Percentiles rank a stretch among this genome's conserved stretches.
phyloP scores from a whole-genome alignment of 495 filamentous ascomycete genomes.

The Cryomyces antarcticus region DNA sequence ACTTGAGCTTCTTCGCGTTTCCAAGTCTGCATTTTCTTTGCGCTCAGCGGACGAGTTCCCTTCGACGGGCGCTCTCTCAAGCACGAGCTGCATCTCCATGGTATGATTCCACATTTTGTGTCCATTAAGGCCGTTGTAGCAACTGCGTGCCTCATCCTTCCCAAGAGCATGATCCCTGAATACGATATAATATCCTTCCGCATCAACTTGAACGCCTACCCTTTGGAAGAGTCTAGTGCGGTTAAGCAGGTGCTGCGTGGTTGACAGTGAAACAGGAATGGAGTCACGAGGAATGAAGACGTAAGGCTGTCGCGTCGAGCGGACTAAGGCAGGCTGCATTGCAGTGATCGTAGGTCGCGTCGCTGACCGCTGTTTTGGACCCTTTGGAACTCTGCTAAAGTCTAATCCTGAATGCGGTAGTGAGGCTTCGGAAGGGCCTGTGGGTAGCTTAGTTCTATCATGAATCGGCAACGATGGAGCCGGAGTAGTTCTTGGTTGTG shows the following conservation, averaged over 20 bases:
- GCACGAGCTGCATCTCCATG: not conserved
- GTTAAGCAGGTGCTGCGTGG: not conserved
- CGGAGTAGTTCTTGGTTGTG: too few relatives aligned
- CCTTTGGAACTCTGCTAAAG: not conserved
- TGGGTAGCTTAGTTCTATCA: too few relatives aligned
- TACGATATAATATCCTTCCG: slow-evolving; percentile 5
- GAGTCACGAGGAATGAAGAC: slow-evolving; percentile 1
- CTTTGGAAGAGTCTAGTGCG: not conserved
- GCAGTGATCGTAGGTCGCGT: too few relatives aligned
- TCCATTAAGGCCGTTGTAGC: not conserved
- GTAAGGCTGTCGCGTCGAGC: not conserved
- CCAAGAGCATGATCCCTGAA: slow-evolving; percentile 2
- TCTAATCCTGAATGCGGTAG: too few relatives aligned
- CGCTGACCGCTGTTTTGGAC: not conserved
- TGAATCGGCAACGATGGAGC: too few relatives aligned
- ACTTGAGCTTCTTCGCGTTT: too few relatives aligned
- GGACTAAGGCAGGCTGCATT: too few relatives aligned
- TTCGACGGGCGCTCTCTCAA: too few relatives aligned
- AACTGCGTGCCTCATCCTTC: not conserved
- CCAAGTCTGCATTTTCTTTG: too few relatives aligned
- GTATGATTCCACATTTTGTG: not conserved
- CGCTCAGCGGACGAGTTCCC: too few relatives aligned
- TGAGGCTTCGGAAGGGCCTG: too few relatives aligned
- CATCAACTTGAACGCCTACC: not conserved
- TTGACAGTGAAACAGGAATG: not conserved